Conservation (phyloP, 2,329 filamentous ascomycete genomes). For the Trichoderma arundinaceum region DNA sequence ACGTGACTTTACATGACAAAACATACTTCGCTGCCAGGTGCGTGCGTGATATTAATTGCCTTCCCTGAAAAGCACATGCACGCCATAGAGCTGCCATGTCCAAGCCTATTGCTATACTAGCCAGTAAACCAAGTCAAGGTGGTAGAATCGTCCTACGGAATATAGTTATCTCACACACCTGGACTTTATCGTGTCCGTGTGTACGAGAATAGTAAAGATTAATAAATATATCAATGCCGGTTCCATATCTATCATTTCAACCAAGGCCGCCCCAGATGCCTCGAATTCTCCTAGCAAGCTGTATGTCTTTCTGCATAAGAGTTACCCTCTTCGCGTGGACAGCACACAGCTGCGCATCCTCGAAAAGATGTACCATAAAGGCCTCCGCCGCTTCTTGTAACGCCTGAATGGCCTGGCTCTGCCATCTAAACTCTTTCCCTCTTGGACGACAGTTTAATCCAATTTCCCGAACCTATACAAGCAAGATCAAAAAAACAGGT, state of each 20-base stretch:
- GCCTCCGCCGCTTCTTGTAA: slow-evolving; percentile 96
- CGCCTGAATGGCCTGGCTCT: slow-evolving; percentile 91
- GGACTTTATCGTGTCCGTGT: slow-evolving; percentile 5
- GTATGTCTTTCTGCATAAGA: slow-evolving; percentile 98
- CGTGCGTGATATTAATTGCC: neutral
- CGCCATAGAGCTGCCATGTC: neutral
- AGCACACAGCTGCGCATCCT: slow-evolving; percentile 82
- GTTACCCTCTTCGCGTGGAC: slow-evolving; percentile 97
- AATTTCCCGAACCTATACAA: slow-evolving; percentile 68
- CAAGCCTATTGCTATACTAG: slow-evolving; percentile 1
- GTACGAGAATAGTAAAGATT: slow-evolving; percentile 7
- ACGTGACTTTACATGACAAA: slow-evolving; percentile 10
- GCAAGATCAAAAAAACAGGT: slow-evolving; percentile 11
- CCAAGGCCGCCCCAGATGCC: slow-evolving; percentile 76
- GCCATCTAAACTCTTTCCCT: slow-evolving; percentile 83
- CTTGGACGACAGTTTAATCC: slow-evolving; percentile 66
- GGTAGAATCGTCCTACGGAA: slow-evolving; percentile 1
- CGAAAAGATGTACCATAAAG: slow-evolving; percentile 94
- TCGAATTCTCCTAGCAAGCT: slow-evolving; percentile 81
- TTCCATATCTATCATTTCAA: slow-evolving; percentile 17
- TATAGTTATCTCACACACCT: slow-evolving; percentile 7
- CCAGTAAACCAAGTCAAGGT: slow-evolving; percentile 7
- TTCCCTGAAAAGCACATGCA: neutral
- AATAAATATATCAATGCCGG: slow-evolving; percentile 34
- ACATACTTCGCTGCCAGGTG: neutral